Conservation (phyloP, 192 early-diverging fungal species). For the Thoreauomyces humboldtii region DNA sequence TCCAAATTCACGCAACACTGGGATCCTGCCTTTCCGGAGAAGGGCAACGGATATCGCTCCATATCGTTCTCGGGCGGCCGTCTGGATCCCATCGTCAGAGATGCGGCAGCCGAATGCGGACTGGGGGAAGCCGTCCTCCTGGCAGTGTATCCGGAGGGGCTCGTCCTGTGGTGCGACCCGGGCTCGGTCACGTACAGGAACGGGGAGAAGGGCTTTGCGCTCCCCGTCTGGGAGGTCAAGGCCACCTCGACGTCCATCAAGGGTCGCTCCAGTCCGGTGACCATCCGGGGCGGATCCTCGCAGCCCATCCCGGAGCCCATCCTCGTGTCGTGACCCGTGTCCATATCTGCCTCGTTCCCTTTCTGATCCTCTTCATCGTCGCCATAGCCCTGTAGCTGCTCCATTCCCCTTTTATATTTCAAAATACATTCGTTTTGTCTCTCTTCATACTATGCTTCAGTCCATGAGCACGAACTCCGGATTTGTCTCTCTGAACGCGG, state of each 20-base stretch:
- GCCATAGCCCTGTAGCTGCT: too few species aligned
- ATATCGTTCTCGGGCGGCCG: conserved; percentile 68
- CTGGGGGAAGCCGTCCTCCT: not conserved
- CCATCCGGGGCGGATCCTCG: too few species aligned
- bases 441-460: too few species aligned
- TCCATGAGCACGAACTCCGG: conserved; percentile 8
- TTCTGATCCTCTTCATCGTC: too few species aligned
- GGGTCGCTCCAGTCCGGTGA: too few species aligned
- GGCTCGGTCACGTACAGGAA: conserved; percentile 28
- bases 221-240: conserved; percentile 35
- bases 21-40: conserved; percentile 60
- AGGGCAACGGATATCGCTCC: conserved; percentile 75
- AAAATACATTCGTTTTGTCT: too few species aligned
- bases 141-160: conserved; percentile 28
- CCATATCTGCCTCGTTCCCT: too few species aligned
- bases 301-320: too few species aligned
- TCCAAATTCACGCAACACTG: conserved; percentile 69
- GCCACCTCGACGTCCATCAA: too few species aligned
- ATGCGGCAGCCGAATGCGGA: conserved; percentile 25
- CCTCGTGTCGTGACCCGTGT: too few species aligned
- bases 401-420: too few species aligned
- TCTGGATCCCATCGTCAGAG: conserved; percentile 59
- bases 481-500: conserved; percentile 13
- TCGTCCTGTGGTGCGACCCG: conserved; percentile 40
- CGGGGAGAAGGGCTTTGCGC: conserved; percentile 19